A percentile compares a stretch with the other conserved stretches of the same genome.
These are phyloP conservation scores for Chaetomium olivaceum DNA, from an alignment of 2,329 filamentous ascomycete species.

Conservation along the genomic window DNA sequence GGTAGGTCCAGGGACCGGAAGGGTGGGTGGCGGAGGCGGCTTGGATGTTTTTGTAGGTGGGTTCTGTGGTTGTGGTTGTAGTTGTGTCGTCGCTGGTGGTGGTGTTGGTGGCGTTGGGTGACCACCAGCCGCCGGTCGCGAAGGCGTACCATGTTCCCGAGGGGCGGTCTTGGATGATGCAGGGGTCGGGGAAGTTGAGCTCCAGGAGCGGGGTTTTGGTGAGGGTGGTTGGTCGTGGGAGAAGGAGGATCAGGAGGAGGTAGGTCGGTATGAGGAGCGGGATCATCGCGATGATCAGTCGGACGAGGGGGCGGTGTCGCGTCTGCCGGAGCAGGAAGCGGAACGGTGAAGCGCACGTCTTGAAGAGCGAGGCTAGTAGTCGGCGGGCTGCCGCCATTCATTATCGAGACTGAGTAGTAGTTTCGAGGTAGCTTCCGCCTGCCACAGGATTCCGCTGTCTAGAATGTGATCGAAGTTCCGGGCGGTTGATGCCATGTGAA, in stretches of 20 bases:
- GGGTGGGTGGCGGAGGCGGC: conserved; percentile 47
- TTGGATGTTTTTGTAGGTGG: conserved; percentile 44
- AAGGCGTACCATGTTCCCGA: conserved; percentile 53
- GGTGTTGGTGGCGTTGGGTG: not conserved
- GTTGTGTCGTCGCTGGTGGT: not conserved
- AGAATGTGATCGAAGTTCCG: not conserved
- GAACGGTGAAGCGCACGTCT: not conserved
- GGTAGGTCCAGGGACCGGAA: conserved; percentile 39
- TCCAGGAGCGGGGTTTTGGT: conserved; percentile 17
- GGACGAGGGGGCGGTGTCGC: not conserved
- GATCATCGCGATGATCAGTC: not conserved
- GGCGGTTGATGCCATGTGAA: not conserved
- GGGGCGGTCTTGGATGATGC: conserved; percentile 42
- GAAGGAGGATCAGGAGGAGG: not conserved
- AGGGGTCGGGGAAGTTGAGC: conserved; percentile 49
- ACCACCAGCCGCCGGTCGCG: conserved; percentile 40
- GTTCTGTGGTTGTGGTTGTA: not conserved
- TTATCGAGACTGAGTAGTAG: not conserved
- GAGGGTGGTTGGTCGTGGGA: not conserved
- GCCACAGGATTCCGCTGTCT: not conserved
- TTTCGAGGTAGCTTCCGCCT: not conserved
- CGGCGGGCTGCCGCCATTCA: not conserved
- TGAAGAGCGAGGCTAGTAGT: not conserved
- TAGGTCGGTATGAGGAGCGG: not conserved
- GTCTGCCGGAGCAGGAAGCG: not conserved